A percentile compares a stretch with the other conserved stretches of the same genome.
These are phyloP conservation scores for Ophiostoma ips DNA, from an alignment of 2,329 filamentous ascomycete genomes.

Conservation along the genomic window DNA sequence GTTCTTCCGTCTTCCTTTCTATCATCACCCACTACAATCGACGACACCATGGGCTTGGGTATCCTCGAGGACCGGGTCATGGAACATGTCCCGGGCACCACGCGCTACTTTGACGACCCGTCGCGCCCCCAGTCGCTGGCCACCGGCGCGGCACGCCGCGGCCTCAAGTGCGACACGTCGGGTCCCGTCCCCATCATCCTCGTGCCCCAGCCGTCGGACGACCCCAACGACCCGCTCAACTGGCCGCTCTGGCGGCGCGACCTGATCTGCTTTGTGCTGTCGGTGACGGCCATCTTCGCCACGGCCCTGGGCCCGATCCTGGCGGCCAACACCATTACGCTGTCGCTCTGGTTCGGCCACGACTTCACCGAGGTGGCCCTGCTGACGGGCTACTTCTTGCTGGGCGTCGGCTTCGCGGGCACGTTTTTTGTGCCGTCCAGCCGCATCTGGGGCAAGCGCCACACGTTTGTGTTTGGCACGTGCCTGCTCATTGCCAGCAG, in stretches of 20 bases:
- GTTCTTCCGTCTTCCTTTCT: too few species aligned
- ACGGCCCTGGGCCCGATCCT: conserved; percentile 75
- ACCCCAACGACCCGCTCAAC: conserved; percentile 74
- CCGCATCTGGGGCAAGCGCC: conserved; percentile 83
- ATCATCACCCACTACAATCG: too few species aligned
- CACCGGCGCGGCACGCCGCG: conserved; percentile 20
- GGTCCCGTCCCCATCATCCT: conserved; percentile 61
- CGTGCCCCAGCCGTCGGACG: conserved; percentile 74
- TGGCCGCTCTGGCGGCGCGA: conserved; percentile 85
- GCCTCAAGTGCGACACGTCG: conserved; percentile 58
- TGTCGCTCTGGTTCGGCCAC: conserved; percentile 51
- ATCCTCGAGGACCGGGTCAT: conserved; percentile 55
- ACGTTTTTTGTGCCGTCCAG: conserved; percentile 79
- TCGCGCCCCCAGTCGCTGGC: conserved; percentile 29
- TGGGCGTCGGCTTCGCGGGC: conserved; percentile 68
- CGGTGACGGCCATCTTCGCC: conserved; percentile 67
- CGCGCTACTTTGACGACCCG: conserved; percentile 49
- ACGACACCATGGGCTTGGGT: conserved; percentile 54
- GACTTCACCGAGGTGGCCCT: conserved; percentile 66
- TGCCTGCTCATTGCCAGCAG: conserved; percentile 59
- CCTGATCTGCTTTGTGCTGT: conserved; percentile 64
- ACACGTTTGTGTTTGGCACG: conserved; percentile 69
- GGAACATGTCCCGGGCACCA: conserved; percentile 59
- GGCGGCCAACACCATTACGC: conserved; percentile 71
- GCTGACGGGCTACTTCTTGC: conserved; percentile 75